Base-by-base conservation (phyloP, 2,329 filamentous ascomycete genomes). In the Raffaelea albimanens region DNA sequence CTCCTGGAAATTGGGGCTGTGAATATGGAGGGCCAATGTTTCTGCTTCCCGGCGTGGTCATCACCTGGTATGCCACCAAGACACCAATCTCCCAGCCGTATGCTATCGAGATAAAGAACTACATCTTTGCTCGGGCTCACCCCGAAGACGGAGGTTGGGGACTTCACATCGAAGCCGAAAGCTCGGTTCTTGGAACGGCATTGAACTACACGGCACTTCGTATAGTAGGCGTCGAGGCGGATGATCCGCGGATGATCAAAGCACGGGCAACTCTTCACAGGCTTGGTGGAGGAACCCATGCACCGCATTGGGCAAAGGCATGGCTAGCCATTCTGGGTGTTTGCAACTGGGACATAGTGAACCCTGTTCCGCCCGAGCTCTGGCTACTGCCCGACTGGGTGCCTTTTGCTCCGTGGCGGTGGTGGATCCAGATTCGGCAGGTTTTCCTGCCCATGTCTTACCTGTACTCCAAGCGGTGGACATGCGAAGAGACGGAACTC, bases 1-100 rank as follows among this genome's bases (percentile, higher is more conserved):
- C 84, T 14, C 84, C 87, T 1, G 93, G 93, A 5, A 87, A 96
- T 60, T 98, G 93, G 93, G 93, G 76, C 5, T 97, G 91, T 68
- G 93, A 98, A 63, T 98, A 98, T 68, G 93, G 93, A 47, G 93
- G 93, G 0, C 93, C 93, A 4, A 91, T 96, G 87, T 98, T 98
- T 61, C 76, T 97, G 36, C 72, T 97, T 1, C 88, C 91, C 0
- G 87, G 91, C 40, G 63, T 95, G 20, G 80, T 96, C 52, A 80
- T 95, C 56, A 76, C 85, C 23, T 94, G 87, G 81, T 90, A 95
- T 62, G 85, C 85, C 45, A 97, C 90, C 52, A 82, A 90, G 61
- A 95, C 88, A 45, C 85, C 85, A 4, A 87, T 98, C 49, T 82
- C 89, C 1, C 78, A 80, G 52, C 80, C 85, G 50, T 83, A 89